Evolutionary conservation across 2,329 filamentous ascomycete species (phyloP), one percentile per base, ranked within the genome.

Genomic region (Epicoccum sorghinum): DNA sequence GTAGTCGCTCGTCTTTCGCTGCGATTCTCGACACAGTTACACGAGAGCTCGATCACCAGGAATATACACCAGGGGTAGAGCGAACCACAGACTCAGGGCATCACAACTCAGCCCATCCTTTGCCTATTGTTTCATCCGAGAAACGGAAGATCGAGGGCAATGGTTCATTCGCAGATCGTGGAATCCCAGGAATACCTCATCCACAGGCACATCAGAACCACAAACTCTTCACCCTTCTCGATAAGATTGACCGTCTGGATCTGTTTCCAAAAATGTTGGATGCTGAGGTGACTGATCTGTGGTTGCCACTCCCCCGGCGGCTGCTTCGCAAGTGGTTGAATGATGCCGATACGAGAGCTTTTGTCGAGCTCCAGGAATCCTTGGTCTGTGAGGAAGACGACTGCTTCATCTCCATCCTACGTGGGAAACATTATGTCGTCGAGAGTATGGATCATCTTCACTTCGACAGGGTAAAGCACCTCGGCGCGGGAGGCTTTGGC

Each of bases 401-500:
- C n/a, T n/a, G n/a, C n/a, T n/a, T 41, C 5, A n/a, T 32, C 1
- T 2, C 8, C 3, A 7, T 24, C 2, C 4, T 37, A 13, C 8
- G 25, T 3, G 30, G 37, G 14, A 23, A 12, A 7, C 43, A 53
- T 12, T 42, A 37, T 18, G 24, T 30, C 0, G 23, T 47, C 14
- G 13, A 13, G 4, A 32, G 30, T 22, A 6, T 47, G 2, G 43
- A 38, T 12, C 24, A 30, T 9, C 39, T 30, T 29, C 5, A 30
- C 10, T 7, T 53, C 4, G 8, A 13, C 10, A 36, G 24, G 10
- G 3, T 47, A 12, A 27, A 42, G 4, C 9, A 12, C 5, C 50
- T 53, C 10, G 50, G 50, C 4, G 42, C 30, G 9, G 50, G 50
- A 22, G 50, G 50, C 1, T 53, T 42, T 32, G 50, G 50, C 3